These are phyloP conservation scores for Recurvomyces mirabilis DNA, from an alignment of 495 filamentous ascomycete species.

Conservation along the genomic window DNA sequence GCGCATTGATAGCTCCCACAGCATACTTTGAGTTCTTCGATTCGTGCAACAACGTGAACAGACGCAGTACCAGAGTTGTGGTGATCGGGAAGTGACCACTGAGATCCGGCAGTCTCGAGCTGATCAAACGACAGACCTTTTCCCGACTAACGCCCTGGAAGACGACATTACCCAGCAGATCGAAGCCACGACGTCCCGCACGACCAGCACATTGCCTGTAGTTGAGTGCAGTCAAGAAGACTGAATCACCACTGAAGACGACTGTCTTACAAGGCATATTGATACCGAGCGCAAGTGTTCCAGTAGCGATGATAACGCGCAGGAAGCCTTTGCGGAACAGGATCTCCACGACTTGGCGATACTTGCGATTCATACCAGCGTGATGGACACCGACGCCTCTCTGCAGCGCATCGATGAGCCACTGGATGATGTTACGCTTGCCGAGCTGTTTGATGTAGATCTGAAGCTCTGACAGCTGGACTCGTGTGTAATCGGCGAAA, in stretches of 20 bases:
- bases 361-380: slow-evolving; percentile 64
- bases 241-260: slow-evolving; percentile 60
- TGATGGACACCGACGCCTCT: slow-evolving; percentile 69
- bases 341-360: slow-evolving; percentile 60
- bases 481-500: slow-evolving; percentile 43
- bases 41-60: slow-evolving; percentile 55
- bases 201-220: slow-evolving; percentile 67
- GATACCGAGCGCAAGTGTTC: slow-evolving; percentile 64
- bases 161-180: slow-evolving; percentile 68
- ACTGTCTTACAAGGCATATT: slow-evolving; percentile 82
- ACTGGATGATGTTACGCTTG: slow-evolving; percentile 33
- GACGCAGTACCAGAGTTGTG: slow-evolving; percentile 56
- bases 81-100: slow-evolving; percentile 71
- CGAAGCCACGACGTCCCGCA: slow-evolving; percentile 69
- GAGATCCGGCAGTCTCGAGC: slow-evolving; percentile 58
- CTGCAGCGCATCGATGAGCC: slow-evolving; percentile 44
- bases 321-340: slow-evolving; percentile 64
- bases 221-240: slow-evolving; percentile 61
- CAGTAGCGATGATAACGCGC: slow-evolving; percentile 64
- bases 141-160: slow-evolving; percentile 49
- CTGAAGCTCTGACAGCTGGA: slow-evolving; percentile 42
- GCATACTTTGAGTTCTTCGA: slow-evolving; percentile 51
- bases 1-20: slow-evolving; percentile 46
- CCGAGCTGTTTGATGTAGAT: slow-evolving; percentile 37
- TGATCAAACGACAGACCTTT: slow-evolving; percentile 53